Evolutionary conservation across 1,284 basidiomycete species (phyloP), one percentile per base, ranked within the genome.

Genomic region (Irpex sp.): DNA sequence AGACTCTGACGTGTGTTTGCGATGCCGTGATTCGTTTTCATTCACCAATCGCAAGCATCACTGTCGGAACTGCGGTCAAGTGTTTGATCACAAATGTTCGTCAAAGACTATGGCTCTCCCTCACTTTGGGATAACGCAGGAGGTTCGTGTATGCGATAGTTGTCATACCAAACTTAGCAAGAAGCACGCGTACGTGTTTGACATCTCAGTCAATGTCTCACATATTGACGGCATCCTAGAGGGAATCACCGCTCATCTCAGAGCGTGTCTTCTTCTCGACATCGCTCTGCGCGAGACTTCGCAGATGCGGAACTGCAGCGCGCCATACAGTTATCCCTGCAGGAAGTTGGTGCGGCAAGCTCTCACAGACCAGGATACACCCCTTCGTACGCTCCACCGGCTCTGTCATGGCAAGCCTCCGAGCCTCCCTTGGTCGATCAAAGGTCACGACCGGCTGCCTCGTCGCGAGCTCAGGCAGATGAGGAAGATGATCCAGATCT

Each of bases 31-130:
- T 0, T 76, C 92, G 0, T 99, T 99, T 78, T 89, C 90, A 0
- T 97, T 98, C 70, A 98, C 96, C 49, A 98, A 98, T 73, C 88
- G 97, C 63, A 98, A 98, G 74, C 97, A 99, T 73, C 97, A 99
- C 74, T 99, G 97, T 75, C 87, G 97, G 6, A 98, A 98, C 76
- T 99, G 97, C 75, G 97, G 97, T 7, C 89, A 93, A 71, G 94
- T 99, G 17, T 99, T 98, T 72, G 96, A 98, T 76, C 94, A 97
- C 65, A 84, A 89, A 60, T 99, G 97, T 76, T 96, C 95, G 0
- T 89, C 91, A 47, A 93, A 95, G 76, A 82, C 83, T 1, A 86
- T 95, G 77, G 78, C 94, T 0, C 80, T 99, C 11, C 96, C 97
- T 1, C 93, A 96, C 75, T 98, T 94, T 71, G 97, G 97, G 9